A percentile compares a stretch with the other conserved stretches of the same genome.
Conservation (phyloP, 2,329 filamentous ascomycete species). For the Endothia cerciana region DNA sequence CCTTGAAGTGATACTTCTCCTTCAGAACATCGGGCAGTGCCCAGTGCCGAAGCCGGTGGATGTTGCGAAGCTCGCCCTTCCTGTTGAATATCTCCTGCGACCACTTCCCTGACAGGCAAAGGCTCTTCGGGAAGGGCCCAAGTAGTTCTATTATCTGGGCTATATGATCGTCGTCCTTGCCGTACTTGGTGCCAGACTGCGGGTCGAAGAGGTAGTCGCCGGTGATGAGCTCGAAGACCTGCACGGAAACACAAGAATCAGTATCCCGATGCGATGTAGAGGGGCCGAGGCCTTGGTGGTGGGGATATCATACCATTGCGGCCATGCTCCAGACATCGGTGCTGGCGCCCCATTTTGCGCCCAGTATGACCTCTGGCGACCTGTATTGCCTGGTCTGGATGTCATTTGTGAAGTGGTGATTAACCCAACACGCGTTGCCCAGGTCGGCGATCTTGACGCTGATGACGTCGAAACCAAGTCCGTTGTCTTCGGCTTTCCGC, state of each 20-base stretch:
- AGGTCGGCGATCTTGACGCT: constrained; percentile 99
- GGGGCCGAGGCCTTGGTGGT: constrained; percentile 49
- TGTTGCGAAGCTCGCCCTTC: constrained; percentile 95
- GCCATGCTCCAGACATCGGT: constrained; percentile 99
- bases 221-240: constrained; percentile 97
- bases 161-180: constrained; percentile 99
- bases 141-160: constrained; percentile 98
- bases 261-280: constrained; percentile 48
- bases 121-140: constrained; percentile 87
- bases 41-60: constrained; percentile 95
- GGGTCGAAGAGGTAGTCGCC: constrained; percentile 98
- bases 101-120: constrained; percentile 95
- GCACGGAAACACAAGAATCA: constrained; percentile 41
- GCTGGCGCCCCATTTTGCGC: constrained; percentile 98
- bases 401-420: constrained; percentile 98
- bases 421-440: constrained; percentile 98
- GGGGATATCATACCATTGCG: constrained; percentile 74
- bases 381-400: constrained; percentile 98
- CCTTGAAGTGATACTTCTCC: constrained; percentile 95
- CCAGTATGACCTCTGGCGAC: constrained; percentile 95
- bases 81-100: constrained; percentile 98
- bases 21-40: constrained; percentile 87
- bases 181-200: constrained; percentile 97
- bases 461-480: constrained; percentile 70
- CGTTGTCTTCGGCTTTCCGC: constrained; percentile 59